These are phyloP conservation scores for Fusarium papillatum DNA, from an alignment of 2,329 filamentous ascomycete genomes.

Conservation along the genomic window DNA sequence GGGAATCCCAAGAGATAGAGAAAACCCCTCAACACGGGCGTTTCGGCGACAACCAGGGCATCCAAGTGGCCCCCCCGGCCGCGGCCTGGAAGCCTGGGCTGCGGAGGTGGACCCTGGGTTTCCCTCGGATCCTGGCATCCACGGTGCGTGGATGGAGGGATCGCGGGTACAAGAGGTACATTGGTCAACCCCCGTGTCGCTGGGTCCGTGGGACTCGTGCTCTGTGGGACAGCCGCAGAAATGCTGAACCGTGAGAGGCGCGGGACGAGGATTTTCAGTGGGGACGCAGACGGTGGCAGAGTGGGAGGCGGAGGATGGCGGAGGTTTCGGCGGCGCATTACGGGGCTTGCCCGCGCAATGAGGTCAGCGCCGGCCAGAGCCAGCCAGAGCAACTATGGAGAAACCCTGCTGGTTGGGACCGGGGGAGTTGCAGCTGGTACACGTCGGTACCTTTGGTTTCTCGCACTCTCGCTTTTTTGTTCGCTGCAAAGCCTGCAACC, in stretches of 20 bases:
- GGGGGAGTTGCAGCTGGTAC: constrained; percentile 22
- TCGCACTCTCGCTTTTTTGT: constrained; percentile 3
- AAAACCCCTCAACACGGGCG: constrained; percentile 46
- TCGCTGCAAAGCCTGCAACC: neutral
- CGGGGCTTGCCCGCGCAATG: constrained; percentile 38
- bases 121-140: constrained; percentile 10
- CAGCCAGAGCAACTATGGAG: constrained; percentile 39
- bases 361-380: constrained; percentile 35
- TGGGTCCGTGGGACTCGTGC: constrained; percentile 21
- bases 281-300: constrained; percentile 6
- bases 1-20: constrained; percentile 36
- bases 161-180: constrained; percentile 32
- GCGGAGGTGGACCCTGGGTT: constrained; percentile 35
- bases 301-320: constrained; percentile 33
- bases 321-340: constrained; percentile 41
- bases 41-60: constrained; percentile 38
- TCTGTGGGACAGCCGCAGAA: constrained; percentile 3
- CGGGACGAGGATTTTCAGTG: constrained; percentile 3
- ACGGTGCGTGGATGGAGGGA: constrained; percentile 1
- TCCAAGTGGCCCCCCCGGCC: constrained; percentile 33
- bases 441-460: constrained; percentile 14
- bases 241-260: constrained; percentile 18
- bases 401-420: constrained; percentile 38
- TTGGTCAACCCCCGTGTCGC: constrained; percentile 4
- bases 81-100: constrained; percentile 40